phyloP scores from a whole-genome alignment of 768 basidiomycete genomes.

The Leccinum incarnatum region DNA sequence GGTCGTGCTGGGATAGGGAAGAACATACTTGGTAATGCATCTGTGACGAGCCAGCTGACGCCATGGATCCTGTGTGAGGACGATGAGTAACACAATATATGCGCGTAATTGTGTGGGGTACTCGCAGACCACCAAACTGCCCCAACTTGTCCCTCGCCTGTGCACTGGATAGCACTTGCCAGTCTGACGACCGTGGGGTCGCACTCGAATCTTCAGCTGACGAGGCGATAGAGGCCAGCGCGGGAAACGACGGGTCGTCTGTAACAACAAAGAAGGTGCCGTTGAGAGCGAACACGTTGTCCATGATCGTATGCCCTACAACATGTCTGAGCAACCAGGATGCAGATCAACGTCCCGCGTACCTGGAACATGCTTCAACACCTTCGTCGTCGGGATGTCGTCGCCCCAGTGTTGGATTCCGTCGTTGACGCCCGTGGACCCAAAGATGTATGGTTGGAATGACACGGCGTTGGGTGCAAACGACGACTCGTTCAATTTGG shows the following conservation, averaged over 20 bases:
- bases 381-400: constrained; percentile 51
- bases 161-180: constrained; percentile 54
- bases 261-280: constrained; percentile 74
- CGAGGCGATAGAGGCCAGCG: constrained; percentile 48
- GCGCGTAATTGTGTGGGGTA: constrained; percentile 16
- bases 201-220: constrained; percentile 34
- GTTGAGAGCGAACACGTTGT: constrained; percentile 74
- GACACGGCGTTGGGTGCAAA: constrained; percentile 25
- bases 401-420: constrained; percentile 56
- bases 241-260: constrained; percentile 62
- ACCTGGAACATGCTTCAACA: constrained; percentile 70
- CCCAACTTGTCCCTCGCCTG: constrained; percentile 52
- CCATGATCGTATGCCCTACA: constrained; percentile 79
- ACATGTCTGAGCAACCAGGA: constrained; percentile 1
- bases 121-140: constrained; percentile 50
- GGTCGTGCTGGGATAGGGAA: background rate
- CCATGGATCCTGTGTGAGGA: constrained; percentile 52
- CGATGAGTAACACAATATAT: background rate
- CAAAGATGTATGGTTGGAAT: constrained; percentile 19
- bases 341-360: constrained; percentile 7
- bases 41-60: constrained; percentile 64
- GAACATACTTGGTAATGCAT: constrained; percentile 48
- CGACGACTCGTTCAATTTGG: constrained; percentile 11
- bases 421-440: constrained; percentile 42
- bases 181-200: constrained; percentile 48